Evolutionary conservation across 1,139 yeast species (phyloP).

Genomic region (Kluyveromyces marxianus): DNA sequence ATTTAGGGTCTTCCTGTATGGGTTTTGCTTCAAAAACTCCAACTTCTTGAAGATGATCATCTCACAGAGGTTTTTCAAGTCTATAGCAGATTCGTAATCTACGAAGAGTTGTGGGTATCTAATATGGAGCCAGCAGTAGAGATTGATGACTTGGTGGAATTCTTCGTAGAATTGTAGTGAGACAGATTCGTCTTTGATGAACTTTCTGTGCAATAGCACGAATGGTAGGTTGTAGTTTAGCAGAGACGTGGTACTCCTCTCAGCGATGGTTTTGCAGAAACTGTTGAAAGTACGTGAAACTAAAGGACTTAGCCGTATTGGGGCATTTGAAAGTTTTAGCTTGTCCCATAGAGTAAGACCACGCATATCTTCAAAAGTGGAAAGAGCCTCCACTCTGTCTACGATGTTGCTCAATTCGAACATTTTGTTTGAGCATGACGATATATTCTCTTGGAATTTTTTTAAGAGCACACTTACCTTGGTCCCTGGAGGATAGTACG

Average conservation of each 20-base stretch:
- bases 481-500: slow-evolving; percentile 41
- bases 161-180: slow-evolving; percentile 53
- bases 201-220: slow-evolving; percentile 20
- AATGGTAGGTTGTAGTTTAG: slow-evolving; percentile 31
- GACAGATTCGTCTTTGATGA: slow-evolving; percentile 27
- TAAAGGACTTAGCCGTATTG: slow-evolving; percentile 35
- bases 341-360: slow-evolving; percentile 44
- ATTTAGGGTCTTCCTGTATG: slow-evolving; percentile 13
- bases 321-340: slow-evolving; percentile 52
- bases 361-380: slow-evolving; percentile 35
- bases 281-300: slow-evolving; percentile 24
- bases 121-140: slow-evolving; percentile 81
- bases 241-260: slow-evolving; percentile 24
- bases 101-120: slow-evolving; percentile 77
- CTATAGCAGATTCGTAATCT: slow-evolving; percentile 67
- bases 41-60: slow-evolving; percentile 58
- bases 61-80: slow-evolving; percentile 58
- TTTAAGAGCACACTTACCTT: slow-evolving; percentile 40
- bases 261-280: slow-evolving; percentile 29
- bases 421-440: slow-evolving; percentile 23
- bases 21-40: slow-evolving; percentile 28
- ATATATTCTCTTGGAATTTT: slow-evolving; percentile 40
- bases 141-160: slow-evolving; percentile 58
- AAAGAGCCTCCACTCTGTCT: slow-evolving; percentile 38
- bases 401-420: slow-evolving; percentile 31